Evolutionary conservation across 176 grass and related monocot species (phyloP).

Genomic region (Microstegium vimineum): DNA sequence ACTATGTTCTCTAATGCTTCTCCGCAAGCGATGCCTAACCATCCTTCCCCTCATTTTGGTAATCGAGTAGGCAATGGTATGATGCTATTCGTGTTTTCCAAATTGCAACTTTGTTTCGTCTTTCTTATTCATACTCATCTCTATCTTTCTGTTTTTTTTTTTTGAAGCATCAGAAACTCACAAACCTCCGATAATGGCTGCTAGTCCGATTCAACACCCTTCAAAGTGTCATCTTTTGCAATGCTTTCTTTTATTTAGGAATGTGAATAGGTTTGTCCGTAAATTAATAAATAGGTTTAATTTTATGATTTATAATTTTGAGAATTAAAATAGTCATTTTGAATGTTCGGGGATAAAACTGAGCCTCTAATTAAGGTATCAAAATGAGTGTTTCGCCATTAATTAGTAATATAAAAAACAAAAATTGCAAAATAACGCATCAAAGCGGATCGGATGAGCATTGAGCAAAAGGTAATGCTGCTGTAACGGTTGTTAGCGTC

Average conservation of each 20-base stretch:
- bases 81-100: background rate
- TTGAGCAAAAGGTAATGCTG: background rate
- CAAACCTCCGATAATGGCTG: background rate
- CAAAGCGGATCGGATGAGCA: background rate
- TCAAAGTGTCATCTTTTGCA: too few species aligned
- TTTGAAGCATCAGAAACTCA: background rate
- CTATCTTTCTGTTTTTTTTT: background rate
- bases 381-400: too few species aligned
- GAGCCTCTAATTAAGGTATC: too few species aligned
- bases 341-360: too few species aligned
- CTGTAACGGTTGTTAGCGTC: background rate
- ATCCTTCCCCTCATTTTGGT: background rate
- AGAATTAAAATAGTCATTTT: too few species aligned
- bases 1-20: background rate
- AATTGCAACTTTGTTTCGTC: background rate
- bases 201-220: too few species aligned
- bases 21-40: too few species aligned
- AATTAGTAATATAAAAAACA: too few species aligned
- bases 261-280: too few species aligned
- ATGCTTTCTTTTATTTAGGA: too few species aligned
- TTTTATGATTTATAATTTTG: too few species aligned
- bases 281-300: too few species aligned
- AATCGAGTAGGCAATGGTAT: background rate
- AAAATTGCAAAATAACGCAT: background rate
- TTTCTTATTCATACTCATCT: background rate